Base-by-base conservation (phyloP, 495 filamentous ascomycete species). In the Penicillium simplicissimum region DNA sequence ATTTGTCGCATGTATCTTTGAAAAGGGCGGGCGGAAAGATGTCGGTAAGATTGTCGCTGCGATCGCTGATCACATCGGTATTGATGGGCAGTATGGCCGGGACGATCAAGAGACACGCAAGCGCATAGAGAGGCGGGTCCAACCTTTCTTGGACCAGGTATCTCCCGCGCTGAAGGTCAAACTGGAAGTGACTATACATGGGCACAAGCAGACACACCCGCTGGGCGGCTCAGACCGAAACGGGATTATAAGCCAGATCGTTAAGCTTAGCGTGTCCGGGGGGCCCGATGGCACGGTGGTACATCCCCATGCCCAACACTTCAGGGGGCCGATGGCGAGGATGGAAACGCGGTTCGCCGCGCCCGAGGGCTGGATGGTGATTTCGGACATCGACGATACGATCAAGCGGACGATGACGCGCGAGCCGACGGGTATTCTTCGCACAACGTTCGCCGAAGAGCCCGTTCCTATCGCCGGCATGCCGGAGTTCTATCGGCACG, bases 321-420 rank as follows among this genome's bases (percentile, higher is more conserved):
- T 72, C 52, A 45, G 21, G 76, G 85, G 35, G 75, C 80, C 9
- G 58, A 73, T 43, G 74, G 85, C 55, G 64, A 77, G 57, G 57
- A 82, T 88, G 84, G 79, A 79, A 56, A 97, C 92, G 1, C 78
- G 83, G 8, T 93, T 87, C 67, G 90, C 90, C 0, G 85, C 84
- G 25, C 85, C 90, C 1, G 84, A 91, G 60, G 94, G 94, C 11
- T 97, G 93, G 93, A 83, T 87, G 4, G 76, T 98, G 6, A 88
- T 98, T 59, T 95, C 90, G 36, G 94, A 98, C 68, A 88, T 98
- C 69, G 94, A 98, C 73, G 94, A 98, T 73, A 95, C 94, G 3
- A 96, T 97, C 79, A 97, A 98, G 76, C 79, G 92, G 54, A 96
- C 94, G 0, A 82, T 89, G 69, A 96, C 95, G 3, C 85, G 85